A percentile compares a stretch with the other conserved stretches of the same genome.
These are phyloP conservation scores for Debaryomycetaceae sp. DNA, from an alignment of 1,139 yeast species.

Conservation along the genomic window DNA sequence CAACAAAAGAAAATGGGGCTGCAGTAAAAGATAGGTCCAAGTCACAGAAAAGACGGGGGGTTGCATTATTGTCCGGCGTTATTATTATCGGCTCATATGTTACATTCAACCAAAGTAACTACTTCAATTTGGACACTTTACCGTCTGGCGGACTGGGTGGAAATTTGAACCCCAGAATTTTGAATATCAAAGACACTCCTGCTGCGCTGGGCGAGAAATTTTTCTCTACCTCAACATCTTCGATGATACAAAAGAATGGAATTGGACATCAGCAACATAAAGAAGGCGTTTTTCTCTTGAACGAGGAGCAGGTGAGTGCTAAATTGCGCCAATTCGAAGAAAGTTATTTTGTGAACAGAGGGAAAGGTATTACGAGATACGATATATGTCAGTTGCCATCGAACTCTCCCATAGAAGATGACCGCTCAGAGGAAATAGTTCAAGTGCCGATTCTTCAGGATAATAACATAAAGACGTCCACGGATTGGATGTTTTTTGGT, in stretches of 20 bases:
- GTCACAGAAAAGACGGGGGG: constrained; percentile 27
- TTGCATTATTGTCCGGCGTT: constrained; percentile 44
- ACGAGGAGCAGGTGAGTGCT: constrained; percentile 71
- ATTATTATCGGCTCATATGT: constrained; percentile 46
- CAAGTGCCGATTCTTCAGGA: constrained; percentile 69
- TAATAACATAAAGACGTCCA: constrained; percentile 49
- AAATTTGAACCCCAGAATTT: constrained; percentile 6
- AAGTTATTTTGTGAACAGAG: constrained; percentile 74
- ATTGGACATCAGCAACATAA: constrained; percentile 44
- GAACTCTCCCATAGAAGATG: constrained; percentile 94
- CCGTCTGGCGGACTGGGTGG: constrained; percentile 18
- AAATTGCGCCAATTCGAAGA: constrained; percentile 75
- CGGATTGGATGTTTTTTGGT: constrained; percentile 96
- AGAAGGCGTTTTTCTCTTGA: constrained; percentile 47
- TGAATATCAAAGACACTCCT: constrained; percentile 10
- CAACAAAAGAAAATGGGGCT: constrained; percentile 10
- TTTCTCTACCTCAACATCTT: constrained; percentile 45
- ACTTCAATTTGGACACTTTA: constrained; percentile 42
- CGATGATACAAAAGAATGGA: constrained; percentile 38
- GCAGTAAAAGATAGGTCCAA: constrained; percentile 9
- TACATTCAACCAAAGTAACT: constrained; percentile 39
- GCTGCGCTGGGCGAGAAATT: constrained; percentile 16
- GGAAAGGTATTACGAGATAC: constrained; percentile 88
- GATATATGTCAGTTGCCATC: constrained; percentile 89
- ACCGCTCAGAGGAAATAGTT: constrained; percentile 80